Percentiles rank a stretch among this genome's conserved stretches.
phyloP scores from a whole-genome alignment of 2,329 filamentous ascomycete genomes.

The Ceratocystis diversiconidia region DNA sequence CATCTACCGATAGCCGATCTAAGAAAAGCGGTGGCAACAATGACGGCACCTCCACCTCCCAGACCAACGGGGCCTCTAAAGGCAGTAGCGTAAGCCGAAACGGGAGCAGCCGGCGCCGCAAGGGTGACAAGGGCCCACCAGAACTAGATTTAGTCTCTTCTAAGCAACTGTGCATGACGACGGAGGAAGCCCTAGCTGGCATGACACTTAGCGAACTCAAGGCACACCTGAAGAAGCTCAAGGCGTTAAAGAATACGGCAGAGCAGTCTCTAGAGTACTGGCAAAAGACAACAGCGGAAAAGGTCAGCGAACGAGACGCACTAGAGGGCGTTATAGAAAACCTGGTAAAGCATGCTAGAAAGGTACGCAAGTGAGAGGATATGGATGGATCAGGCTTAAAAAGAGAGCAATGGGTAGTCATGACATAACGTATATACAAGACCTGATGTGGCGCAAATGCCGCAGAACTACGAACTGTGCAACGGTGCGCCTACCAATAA shows the following conservation, averaged over 20 bases:
- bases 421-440: neutral
- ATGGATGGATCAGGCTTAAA: neutral
- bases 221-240: slow-evolving; percentile 54
- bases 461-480: neutral
- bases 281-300: slow-evolving; percentile 72
- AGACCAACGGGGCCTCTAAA: neutral
- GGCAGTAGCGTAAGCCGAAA: neutral
- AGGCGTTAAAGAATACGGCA: slow-evolving; percentile 55
- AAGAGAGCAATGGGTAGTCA: neutral
- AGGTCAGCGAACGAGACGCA: slow-evolving; percentile 78
- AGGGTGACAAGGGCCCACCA: slow-evolving; percentile 53
- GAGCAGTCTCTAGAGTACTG: slow-evolving; percentile 75
- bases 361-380: slow-evolving; percentile 54
- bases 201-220: slow-evolving; percentile 66
- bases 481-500: too few relatives aligned
- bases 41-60: neutral
- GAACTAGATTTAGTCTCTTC: slow-evolving; percentile 68
- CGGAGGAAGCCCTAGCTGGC: slow-evolving; percentile 65
- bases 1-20: slow-evolving; percentile 40
- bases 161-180: slow-evolving; percentile 66
- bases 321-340: slow-evolving; percentile 97
- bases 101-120: slow-evolving; percentile 30
- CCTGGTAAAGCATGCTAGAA: slow-evolving; percentile 77
- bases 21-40: slow-evolving; percentile 35
- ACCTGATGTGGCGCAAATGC: neutral